These are phyloP conservation scores for Pulveroboletus sp. DNA, from an alignment of 768 basidiomycete genomes.

Conservation along the genomic window DNA sequence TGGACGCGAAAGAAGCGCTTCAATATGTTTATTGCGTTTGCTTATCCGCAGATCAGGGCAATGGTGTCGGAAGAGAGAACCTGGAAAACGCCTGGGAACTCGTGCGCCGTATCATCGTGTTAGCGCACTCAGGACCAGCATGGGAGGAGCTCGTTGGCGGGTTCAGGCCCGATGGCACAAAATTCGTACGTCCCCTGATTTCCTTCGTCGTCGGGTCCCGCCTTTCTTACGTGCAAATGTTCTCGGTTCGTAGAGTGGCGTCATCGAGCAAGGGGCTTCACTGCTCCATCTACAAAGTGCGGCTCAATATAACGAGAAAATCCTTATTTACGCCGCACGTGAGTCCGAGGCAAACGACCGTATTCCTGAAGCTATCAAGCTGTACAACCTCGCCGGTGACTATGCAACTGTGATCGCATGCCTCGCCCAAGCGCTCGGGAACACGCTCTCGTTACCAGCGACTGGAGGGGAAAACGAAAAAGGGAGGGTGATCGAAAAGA, in stretches of 20 bases:
- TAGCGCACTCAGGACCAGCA: conserved; percentile 69
- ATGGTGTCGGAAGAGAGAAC: conserved; percentile 77
- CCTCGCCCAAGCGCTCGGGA: conserved; percentile 83
- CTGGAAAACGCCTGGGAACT: conserved; percentile 78
- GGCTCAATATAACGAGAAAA: conserved; percentile 70
- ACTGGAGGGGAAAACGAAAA: conserved; percentile 52
- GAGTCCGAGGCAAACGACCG: conserved; percentile 82
- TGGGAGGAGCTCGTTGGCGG: conserved; percentile 97
- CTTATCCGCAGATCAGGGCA: conserved; percentile 67
- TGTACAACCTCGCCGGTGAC: conserved; percentile 93
- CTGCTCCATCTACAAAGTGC: conserved; percentile 68
- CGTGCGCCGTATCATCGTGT: conserved; percentile 69
- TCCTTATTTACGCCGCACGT: conserved; percentile 78
- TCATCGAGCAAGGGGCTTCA: conserved; percentile 78
- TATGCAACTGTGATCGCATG: conserved; percentile 84
- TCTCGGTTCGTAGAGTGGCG: conserved; percentile 55
- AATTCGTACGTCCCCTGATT: conserved; percentile 56
- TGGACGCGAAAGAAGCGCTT: conserved; percentile 89
- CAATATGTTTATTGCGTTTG: conserved; percentile 91
- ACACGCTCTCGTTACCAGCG: conserved; percentile 63
- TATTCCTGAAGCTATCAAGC: conserved; percentile 84
- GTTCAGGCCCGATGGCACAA: conserved; percentile 82
- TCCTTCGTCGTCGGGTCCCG: background rate
- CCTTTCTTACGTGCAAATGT: background rate
- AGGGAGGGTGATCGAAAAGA: conserved; percentile 61